Percentiles rank a stretch among this genome's conserved stretches.
Conservation (phyloP, 139 green algal genomes). For the Chlamydomonas incerta region DNA sequence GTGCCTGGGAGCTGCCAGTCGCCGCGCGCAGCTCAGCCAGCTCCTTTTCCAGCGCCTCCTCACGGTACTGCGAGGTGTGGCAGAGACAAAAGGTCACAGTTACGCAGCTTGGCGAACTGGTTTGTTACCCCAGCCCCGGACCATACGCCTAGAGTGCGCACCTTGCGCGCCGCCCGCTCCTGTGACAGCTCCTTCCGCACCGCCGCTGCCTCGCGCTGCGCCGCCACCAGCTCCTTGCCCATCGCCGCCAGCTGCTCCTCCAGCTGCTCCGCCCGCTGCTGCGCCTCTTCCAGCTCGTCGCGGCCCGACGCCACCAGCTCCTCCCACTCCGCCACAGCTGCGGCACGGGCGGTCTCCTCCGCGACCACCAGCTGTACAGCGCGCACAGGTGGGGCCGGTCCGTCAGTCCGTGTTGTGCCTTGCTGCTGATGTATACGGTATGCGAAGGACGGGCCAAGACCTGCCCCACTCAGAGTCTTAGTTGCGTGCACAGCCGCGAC, state of each 20-base stretch:
- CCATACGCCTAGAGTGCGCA: not conserved
- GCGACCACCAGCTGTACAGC: not conserved
- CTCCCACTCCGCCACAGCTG: not conserved
- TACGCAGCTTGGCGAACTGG: no score
- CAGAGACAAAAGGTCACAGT: no score
- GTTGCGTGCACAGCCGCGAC: no score
- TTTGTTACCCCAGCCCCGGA: no score
- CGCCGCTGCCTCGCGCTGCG: not conserved
- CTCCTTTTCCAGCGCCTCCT: not conserved
- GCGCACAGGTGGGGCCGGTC: no score
- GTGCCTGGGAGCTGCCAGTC: no score
- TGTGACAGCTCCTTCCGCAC: not conserved
- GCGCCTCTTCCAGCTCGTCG: not conserved
- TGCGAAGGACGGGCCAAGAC: no score
- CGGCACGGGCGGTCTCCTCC: not conserved
- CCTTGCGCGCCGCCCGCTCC: not conserved
- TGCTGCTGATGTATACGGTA: no score
- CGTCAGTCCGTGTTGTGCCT: no score
- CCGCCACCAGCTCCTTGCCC: not conserved
- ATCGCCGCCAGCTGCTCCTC: not conserved
- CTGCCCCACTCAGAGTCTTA: no score
- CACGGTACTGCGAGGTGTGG: not conserved
- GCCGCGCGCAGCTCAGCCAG: no score
- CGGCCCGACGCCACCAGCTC: not conserved
- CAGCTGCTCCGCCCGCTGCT: not conserved